Conservation (phyloP, 2,329 filamentous ascomycete species). For the Conoideocrella luteorostrata region DNA sequence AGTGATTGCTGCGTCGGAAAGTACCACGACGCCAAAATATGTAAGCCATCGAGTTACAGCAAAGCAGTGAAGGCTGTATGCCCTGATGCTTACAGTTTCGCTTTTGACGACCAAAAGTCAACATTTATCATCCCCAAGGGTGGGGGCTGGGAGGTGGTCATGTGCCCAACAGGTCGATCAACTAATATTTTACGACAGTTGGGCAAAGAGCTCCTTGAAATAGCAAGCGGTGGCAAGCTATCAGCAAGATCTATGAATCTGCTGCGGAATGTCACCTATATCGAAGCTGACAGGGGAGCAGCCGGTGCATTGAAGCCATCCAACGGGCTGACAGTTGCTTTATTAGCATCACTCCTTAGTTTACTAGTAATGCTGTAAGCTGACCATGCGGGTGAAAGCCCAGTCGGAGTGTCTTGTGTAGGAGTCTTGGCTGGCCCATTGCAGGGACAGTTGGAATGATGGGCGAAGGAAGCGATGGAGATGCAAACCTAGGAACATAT, state of each 20-base stretch:
- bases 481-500: conserved; percentile 9
- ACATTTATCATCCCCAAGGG: conserved; percentile 60
- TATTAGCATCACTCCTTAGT: conserved; percentile 4
- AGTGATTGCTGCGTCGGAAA: conserved; percentile 70
- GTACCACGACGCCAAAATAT: conserved; percentile 57
- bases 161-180: conserved; percentile 61
- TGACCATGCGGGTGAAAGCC: background rate
- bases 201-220: conserved; percentile 39
- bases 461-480: background rate
- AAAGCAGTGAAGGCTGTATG: conserved; percentile 66
- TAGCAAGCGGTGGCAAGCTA: conserved; percentile 37
- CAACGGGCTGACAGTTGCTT: conserved; percentile 7
- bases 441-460: background rate
- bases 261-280: conserved; percentile 28
- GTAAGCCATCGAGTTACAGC: conserved; percentile 63
- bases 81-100: conserved; percentile 78
- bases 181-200: conserved; percentile 52
- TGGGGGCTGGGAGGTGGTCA: conserved; percentile 71
- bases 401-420: background rate
- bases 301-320: conserved; percentile 16
- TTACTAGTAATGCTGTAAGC: conserved; percentile 5
- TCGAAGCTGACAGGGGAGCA: conserved; percentile 23
- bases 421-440: background rate
- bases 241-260: conserved; percentile 23
- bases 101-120: conserved; percentile 52